These are phyloP conservation scores for Xylaria sp. DNA, from an alignment of 495 filamentous ascomycete species.

Conservation along the genomic window DNA sequence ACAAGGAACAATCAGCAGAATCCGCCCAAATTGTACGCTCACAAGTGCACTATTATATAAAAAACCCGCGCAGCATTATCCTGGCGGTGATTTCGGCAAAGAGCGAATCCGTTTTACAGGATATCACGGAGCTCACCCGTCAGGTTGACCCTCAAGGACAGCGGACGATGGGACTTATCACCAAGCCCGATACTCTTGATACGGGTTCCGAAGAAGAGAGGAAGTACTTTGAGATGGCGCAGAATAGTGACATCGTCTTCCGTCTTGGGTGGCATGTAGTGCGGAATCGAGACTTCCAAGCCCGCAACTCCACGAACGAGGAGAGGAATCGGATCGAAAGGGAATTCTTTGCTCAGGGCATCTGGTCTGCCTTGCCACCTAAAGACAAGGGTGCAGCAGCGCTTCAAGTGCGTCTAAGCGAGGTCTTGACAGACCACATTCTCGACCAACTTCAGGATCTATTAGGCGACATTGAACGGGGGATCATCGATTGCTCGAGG, in stretches of 20 bases:
- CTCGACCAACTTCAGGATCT: too few species aligned
- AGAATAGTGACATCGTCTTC: constrained; percentile 67
- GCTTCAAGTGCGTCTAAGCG: too few species aligned
- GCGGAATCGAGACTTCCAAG: constrained; percentile 67
- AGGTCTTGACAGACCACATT: too few species aligned
- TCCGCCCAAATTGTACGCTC: constrained; percentile 54
- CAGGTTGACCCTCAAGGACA: constrained; percentile 75
- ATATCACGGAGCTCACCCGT: constrained; percentile 73
- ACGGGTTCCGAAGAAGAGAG: constrained; percentile 56
- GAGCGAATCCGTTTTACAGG: constrained; percentile 66
- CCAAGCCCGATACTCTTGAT: constrained; percentile 76
- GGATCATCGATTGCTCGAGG: too few species aligned
- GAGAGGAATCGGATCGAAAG: constrained; percentile 50
- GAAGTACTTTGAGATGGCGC: constrained; percentile 59
- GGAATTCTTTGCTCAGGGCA: constrained; percentile 51
- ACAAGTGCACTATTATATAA: constrained; percentile 70
- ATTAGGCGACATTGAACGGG: too few species aligned
- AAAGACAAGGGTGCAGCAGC: too few species aligned
- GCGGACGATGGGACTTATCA: constrained; percentile 84
- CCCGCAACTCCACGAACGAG: too few species aligned
- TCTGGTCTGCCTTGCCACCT: constrained; percentile 55
- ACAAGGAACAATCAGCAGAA: constrained; percentile 49
- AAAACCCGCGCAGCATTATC: constrained; percentile 64
- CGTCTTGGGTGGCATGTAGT: constrained; percentile 77
- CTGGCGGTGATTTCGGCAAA: constrained; percentile 71